Evolutionary conservation across 192 early-diverging fungal genomes (phyloP), one percentile per base, ranked within the genome.

Genomic region (Coemansia nantahalensis): DNA sequence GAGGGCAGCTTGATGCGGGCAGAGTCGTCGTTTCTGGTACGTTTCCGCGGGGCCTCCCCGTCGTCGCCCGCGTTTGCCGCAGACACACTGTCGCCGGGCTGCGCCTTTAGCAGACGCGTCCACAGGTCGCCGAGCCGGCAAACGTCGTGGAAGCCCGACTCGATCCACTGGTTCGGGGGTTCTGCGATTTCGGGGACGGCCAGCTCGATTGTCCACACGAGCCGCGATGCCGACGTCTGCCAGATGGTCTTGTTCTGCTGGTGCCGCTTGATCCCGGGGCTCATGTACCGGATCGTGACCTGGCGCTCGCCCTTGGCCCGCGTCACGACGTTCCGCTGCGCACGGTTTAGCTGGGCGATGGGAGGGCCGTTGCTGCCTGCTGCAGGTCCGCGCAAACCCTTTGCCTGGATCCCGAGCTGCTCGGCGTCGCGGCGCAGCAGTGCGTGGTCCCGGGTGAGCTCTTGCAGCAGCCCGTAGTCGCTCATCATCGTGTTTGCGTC

Each of bases 401-500:
- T 8, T 2, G 17, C 17, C 4, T 1, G 5, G 14, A 57, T 21
- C 0, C 46, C 60, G 7, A 23, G 36, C 16, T 48, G 31, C 5
- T 56, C 79, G 69, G 23, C 81, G 44, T 15, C 80, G 48, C 48
- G 68, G 61, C 41, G 83, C 75, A 11, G 82, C 62, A 45, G 58
- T 16, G 34, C 24, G 39, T 59, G 57, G 28, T 71, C 77, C 19
- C 85, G 62, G 13, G 77, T 58, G 4, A 82, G 54, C 40, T 90
- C 87, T 53, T 87, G 83, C 46, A 90, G 50, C 56, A 84, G 84
- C 5, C 66, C 69, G 66, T 87, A 87, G 53, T 90, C 87, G 62
- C 82, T 89, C 71, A 86, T 81, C 76, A 89, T 80, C 44, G 81
- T 80, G 16, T 73, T 69, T 28, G 82, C 76, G 46, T 62, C 79